Evolutionary conservation across 495 filamentous ascomycete genomes (phyloP).

Genomic region (Neurospora sp.): DNA sequence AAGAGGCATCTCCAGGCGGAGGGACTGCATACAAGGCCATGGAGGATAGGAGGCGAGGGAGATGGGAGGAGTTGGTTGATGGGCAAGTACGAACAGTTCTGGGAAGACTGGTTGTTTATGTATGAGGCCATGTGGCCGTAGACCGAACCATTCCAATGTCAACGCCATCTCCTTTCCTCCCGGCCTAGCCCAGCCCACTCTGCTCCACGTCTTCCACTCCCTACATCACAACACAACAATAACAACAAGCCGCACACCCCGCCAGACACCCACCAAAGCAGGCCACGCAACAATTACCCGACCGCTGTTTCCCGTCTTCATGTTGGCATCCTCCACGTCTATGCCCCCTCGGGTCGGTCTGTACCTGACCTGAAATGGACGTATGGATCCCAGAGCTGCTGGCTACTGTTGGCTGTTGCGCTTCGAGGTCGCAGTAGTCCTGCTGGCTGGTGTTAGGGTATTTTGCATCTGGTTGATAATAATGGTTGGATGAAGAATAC

Average conservation of each 20-base stretch:
- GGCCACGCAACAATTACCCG: neutral
- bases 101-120: conserved; percentile 39
- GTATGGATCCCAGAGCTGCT: neutral
- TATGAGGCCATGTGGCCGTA: conserved; percentile 37
- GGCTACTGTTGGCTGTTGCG: neutral
- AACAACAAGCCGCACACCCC: neutral
- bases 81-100: conserved; percentile 29
- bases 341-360: neutral
- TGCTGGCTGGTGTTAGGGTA: neutral
- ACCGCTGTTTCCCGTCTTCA: neutral
- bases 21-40: conserved; percentile 30
- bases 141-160: neutral
- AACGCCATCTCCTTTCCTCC: neutral
- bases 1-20: conserved; percentile 30
- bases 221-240: neutral
- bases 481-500: neutral
- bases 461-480: neutral
- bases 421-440: neutral
- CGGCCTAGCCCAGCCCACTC: neutral
- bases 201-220: neutral
- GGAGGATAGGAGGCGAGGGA: conserved; percentile 29
- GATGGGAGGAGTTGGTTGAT: conserved; percentile 34
- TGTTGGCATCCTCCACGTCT: neutral
- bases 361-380: neutral
- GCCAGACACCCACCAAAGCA: neutral